These are phyloP conservation scores for Ogataea thermomethanolica DNA, from an alignment of 805 yeast genomes.

Conservation along the genomic window DNA sequence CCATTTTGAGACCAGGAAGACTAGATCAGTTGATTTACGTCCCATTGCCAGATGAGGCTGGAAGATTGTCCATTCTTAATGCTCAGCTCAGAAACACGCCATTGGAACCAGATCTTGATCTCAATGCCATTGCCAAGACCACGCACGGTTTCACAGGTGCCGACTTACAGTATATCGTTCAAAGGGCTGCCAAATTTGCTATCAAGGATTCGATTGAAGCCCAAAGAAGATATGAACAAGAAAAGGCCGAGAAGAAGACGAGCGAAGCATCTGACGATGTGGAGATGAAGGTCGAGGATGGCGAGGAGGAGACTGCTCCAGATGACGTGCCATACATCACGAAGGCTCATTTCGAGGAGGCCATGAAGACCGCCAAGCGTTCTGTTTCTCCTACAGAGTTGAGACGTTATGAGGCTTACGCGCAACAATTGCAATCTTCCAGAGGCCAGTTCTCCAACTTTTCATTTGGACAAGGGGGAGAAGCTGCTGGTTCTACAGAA, in stretches of 20 bases:
- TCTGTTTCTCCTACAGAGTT: conserved; percentile 96
- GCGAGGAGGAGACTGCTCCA: conserved; percentile 62
- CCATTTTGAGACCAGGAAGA: conserved; percentile 97
- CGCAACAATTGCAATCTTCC: conserved; percentile 92
- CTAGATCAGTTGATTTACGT: conserved; percentile 97
- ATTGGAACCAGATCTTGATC: conserved; percentile 92
- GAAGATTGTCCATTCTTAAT: conserved; percentile 85
- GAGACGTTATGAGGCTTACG: conserved; percentile 97
- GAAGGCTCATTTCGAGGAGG: conserved; percentile 94
- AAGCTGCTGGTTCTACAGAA: conserved; percentile 31
- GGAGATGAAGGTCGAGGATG: conserved; percentile 33
- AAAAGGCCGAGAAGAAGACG: conserved; percentile 50
- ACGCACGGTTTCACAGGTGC: conserved; percentile 99
- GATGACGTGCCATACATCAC: conserved; percentile 97
- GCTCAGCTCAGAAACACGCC: conserved; percentile 99
- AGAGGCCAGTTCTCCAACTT: conserved; percentile 94
- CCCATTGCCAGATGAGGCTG: conserved; percentile 95
- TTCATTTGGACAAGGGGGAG: conserved; percentile 60
- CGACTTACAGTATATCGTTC: conserved; percentile 93
- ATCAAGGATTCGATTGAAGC: conserved; percentile 98
- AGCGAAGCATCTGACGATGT: conserved; percentile 39
- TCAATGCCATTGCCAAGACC: conserved; percentile 82
- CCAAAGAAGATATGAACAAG: conserved; percentile 44
- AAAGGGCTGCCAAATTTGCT: conserved; percentile 98
- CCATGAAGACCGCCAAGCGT: conserved; percentile 98